phyloP scores from a whole-genome alignment of 2,329 filamentous ascomycete species.

The Trichoderma breve region DNA sequence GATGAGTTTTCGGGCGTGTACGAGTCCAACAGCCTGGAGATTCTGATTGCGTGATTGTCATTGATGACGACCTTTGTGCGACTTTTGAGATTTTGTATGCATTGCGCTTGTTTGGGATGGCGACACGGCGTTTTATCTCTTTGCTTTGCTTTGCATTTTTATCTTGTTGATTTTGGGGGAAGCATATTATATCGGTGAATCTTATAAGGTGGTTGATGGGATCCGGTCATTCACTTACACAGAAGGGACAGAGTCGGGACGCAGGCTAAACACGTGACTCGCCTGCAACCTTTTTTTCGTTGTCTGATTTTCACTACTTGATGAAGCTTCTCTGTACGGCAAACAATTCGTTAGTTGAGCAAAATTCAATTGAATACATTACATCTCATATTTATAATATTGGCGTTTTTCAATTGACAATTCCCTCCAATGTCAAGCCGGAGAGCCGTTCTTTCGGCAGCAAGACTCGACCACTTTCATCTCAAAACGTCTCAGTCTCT shows the following conservation, averaged over 20 bases:
- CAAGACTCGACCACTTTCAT: neutral
- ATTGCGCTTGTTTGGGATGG: neutral
- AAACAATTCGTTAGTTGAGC: neutral
- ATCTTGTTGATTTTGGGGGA: neutral
- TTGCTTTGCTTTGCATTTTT: neutral
- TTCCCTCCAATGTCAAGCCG: neutral
- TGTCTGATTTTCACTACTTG: neutral
- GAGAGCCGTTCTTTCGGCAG: neutral
- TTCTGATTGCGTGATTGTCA: conserved; percentile 4
- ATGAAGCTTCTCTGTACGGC: neutral
- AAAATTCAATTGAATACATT: neutral
- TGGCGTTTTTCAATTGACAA: neutral
- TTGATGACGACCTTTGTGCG: neutral
- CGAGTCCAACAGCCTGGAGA: conserved; percentile 19
- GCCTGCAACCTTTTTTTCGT: neutral
- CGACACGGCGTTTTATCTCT: neutral
- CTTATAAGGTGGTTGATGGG: neutral
- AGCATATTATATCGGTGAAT: neutral
- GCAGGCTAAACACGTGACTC: neutral
- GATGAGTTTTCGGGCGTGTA: conserved; percentile 20
- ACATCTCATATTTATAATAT: neutral
- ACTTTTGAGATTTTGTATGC: neutral
- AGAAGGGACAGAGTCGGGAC: neutral
- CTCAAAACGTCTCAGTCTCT: neutral
- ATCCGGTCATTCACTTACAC: neutral